These are phyloP conservation scores for Globisporangium heterothallicum DNA, from an alignment of 352 stramenopile species.

Conservation along the genomic window DNA sequence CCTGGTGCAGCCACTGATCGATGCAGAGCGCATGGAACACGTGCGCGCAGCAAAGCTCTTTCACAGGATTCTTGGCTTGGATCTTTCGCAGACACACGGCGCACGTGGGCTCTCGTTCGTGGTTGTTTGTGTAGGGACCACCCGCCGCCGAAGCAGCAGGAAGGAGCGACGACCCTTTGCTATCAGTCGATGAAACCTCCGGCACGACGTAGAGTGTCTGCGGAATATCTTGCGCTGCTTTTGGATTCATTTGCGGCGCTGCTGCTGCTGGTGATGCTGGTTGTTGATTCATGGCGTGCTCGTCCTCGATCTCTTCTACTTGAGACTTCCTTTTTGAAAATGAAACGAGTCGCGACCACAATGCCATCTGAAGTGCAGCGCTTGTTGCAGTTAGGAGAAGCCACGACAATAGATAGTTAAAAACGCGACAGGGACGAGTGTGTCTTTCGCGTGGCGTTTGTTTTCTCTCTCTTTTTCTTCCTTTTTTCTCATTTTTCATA, in stretches of 20 bases:
- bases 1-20: slow-evolving; percentile 39
- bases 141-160: no score
- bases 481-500: background rate
- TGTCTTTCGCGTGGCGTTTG: no score
- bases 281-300: background rate
- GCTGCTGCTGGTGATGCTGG: background rate
- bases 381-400: slow-evolving; percentile 1
- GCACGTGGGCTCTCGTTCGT: slow-evolving; percentile 19
- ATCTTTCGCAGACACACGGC: slow-evolving; percentile 32
- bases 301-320: background rate
- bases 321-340: background rate
- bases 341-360: background rate
- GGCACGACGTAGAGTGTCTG: slow-evolving; percentile 3
- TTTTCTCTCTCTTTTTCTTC: background rate
- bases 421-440: background rate
- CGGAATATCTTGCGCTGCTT: slow-evolving; percentile 11
- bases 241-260: background rate
- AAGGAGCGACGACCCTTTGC: no score
- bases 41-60: slow-evolving; percentile 53
- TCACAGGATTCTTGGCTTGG: slow-evolving; percentile 30
- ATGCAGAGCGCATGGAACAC: slow-evolving; percentile 58
- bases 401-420: background rate
- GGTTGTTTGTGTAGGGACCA: background rate
- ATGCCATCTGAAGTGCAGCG: background rate
- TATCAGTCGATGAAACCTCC: background rate